Evolutionary conservation across 345 rosid species (phyloP).

Genomic region (Populus simonii): DNA sequence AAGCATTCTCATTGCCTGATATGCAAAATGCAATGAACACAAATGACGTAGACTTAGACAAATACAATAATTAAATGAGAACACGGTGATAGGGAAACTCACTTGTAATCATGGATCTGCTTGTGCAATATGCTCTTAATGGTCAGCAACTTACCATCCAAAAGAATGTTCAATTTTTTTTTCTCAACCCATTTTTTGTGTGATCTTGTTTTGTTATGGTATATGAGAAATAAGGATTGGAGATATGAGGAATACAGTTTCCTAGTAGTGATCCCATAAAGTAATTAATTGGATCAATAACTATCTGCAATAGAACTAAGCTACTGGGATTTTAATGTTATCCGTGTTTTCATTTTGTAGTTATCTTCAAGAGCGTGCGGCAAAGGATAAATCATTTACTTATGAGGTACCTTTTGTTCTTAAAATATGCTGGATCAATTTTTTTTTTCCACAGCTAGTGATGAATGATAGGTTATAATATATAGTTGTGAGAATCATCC

Average conservation of each 20-base stretch:
- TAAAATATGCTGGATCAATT: constrained; percentile 3
- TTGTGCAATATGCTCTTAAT: neutral
- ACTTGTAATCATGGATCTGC: neutral
- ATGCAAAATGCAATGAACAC: neutral
- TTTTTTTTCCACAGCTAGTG: neutral
- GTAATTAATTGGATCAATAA: constrained; percentile 1
- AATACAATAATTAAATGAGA: neutral
- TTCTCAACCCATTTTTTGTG: neutral
- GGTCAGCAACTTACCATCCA: neutral
- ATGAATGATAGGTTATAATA: neutral
- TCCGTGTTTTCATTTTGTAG: constrained; percentile 44
- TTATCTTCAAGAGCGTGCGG: constrained; percentile 74
- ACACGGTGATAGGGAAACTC: neutral
- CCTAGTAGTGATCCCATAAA: neutral
- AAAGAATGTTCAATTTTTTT: neutral
- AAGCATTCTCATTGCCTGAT: neutral
- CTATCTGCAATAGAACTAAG: neutral
- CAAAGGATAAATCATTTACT: constrained; percentile 77
- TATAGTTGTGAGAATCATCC: neutral
- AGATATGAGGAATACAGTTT: constrained; percentile 5
- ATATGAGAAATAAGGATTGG: neutral
- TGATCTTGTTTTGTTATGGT: neutral
- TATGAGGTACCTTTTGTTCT: constrained; percentile 62
- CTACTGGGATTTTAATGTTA: constrained; percentile 9
- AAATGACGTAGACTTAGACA: neutral